A percentile compares a stretch with the other conserved stretches of the same genome.
phyloP scores from a whole-genome alignment of 305 asterid species.

The Fraxinus angustifolia region DNA sequence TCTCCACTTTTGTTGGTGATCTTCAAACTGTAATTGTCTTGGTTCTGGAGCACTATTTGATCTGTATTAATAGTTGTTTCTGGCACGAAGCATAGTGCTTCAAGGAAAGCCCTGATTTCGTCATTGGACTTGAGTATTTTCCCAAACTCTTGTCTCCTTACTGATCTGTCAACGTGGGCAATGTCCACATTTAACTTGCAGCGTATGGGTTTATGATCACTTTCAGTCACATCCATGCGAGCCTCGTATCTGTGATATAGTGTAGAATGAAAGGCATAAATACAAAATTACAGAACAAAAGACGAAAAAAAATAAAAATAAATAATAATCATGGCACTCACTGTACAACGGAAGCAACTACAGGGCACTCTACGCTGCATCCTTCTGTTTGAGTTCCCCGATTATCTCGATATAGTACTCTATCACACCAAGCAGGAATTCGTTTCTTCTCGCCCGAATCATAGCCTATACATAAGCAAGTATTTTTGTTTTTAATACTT shows the following conservation, averaged over 20 bases:
- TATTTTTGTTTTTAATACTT: not conserved
- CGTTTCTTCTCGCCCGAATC: constrained; percentile 97
- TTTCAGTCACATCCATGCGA: constrained; percentile 87
- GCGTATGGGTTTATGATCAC: constrained; percentile 95
- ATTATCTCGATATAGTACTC: constrained; percentile 76
- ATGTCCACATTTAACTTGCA: constrained; percentile 78
- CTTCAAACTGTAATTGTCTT: constrained; percentile 56
- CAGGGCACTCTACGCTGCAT: constrained; percentile 88
- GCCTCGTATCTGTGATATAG: constrained; percentile 63
- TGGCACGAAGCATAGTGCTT: constrained; percentile 60
- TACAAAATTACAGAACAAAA: not conserved
- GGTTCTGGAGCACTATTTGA: constrained; percentile 58
- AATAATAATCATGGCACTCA: constrained; percentile 32
- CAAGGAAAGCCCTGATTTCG: constrained; percentile 36
- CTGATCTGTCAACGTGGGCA: constrained; percentile 73
- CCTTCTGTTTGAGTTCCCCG: constrained; percentile 46
- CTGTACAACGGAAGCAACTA: constrained; percentile 73
- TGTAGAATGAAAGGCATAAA: not conserved
- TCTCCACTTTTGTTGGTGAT: constrained; percentile 65
- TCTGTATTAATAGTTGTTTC: constrained; percentile 53
- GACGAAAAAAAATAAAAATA: not conserved
- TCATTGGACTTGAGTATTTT: constrained; percentile 50
- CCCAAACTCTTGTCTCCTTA: constrained; percentile 76
- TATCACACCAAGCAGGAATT: constrained; percentile 96
- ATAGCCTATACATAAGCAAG: constrained; percentile 50